A percentile compares a stretch with the other conserved stretches of the same genome.
Conservation (phyloP, 257 asterid genomes). For the Ophiorrhiza pumila region DNA sequence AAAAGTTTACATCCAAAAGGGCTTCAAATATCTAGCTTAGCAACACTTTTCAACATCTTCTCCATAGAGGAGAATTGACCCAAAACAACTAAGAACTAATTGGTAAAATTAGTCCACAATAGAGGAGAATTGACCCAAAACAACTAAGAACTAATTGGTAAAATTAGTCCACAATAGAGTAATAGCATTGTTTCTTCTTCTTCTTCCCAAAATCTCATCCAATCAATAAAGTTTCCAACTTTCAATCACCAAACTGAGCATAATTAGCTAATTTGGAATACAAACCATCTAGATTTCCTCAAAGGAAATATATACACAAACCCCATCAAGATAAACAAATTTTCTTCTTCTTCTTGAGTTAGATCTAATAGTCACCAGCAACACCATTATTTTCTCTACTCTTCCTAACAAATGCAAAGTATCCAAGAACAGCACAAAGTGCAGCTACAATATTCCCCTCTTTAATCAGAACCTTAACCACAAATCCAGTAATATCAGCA, state of each 20-base stretch:
- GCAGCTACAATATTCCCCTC: conserved; percentile 90
- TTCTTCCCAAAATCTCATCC: neutral
- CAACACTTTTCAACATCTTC: neutral
- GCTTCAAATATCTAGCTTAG: neutral
- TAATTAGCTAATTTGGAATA: neutral
- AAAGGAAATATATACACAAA: neutral
- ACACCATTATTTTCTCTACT: conserved; percentile 17
- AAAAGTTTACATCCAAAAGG: neutral
- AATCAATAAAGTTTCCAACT: conserved; percentile 1
- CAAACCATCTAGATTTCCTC: neutral
- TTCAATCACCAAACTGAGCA: neutral
- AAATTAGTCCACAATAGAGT: neutral
- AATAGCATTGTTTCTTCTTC: neutral
- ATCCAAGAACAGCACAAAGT: conserved; percentile 73
- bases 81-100: neutral
- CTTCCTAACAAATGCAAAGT: conserved; percentile 57
- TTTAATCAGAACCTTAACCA: conserved; percentile 59
- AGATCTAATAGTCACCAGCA: conserved; percentile 19
- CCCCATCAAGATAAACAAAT: neutral
- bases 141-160: neutral
- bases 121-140: too few species aligned
- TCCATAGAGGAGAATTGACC: neutral
- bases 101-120: neutral
- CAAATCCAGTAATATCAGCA: conserved; percentile 69
- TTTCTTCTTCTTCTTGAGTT: neutral